A percentile compares a stretch with the other conserved stretches of the same genome.
Conservation (phyloP, 129 eudicot species). For the Silybum marianum region DNA sequence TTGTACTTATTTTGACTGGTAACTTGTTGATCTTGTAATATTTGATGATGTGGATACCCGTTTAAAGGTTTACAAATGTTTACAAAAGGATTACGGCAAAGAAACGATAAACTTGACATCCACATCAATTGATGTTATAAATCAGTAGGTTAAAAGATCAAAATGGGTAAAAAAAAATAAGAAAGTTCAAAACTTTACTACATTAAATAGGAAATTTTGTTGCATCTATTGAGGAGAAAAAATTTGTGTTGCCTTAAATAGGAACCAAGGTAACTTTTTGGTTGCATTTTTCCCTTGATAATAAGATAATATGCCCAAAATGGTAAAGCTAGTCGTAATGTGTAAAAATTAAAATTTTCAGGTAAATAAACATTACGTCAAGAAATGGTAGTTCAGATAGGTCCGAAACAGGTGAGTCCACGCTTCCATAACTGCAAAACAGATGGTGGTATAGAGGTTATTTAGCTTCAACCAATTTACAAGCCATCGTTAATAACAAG, state of each 20-base stretch:
- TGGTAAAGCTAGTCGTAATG: neutral
- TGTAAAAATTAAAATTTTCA: neutral
- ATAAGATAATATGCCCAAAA: neutral
- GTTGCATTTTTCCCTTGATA: neutral
- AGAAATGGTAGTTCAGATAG: conserved; percentile 57
- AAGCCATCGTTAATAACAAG: conserved; percentile 6
- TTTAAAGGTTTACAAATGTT: neutral
- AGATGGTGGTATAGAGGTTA: neutral
- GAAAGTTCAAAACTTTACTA: neutral
- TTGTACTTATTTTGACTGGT: neutral
- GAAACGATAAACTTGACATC: too few species aligned
- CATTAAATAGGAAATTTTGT: neutral
- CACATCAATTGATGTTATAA: neutral
- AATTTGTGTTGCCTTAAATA: neutral
- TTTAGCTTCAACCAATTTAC: neutral
- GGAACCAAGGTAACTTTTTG: neutral
- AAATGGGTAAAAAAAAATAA: neutral
- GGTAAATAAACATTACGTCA: conserved; percentile 42
- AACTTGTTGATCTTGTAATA: neutral
- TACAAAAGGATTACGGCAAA: neutral
- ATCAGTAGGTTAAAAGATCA: neutral
- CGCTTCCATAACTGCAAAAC: conserved; percentile 92
- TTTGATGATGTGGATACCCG: neutral
- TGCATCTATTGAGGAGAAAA: neutral
- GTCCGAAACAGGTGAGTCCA: conserved; percentile 67